Evolutionary conservation across 768 basidiomycete species (phyloP).

Genomic region (Trametes villosa): DNA sequence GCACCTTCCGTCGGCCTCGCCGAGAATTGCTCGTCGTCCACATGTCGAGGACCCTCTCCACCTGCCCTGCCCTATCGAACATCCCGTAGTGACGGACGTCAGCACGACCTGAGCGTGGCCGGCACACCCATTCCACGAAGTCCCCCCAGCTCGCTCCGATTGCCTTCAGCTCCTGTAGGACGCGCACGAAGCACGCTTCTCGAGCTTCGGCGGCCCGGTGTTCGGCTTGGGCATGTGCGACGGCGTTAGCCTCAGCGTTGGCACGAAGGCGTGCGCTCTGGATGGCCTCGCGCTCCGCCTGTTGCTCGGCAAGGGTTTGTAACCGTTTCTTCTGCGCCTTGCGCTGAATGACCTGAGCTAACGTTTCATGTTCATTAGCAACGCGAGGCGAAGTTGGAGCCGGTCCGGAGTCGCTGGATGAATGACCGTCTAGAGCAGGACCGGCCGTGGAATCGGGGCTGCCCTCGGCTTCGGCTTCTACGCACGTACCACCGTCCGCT

Average conservation of each 20-base stretch:
- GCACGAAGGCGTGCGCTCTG: not conserved
- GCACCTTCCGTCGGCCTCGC: not conserved
- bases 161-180: not conserved
- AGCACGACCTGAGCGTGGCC: not conserved
- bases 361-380: not conserved
- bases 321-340: not conserved
- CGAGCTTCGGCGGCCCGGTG: not conserved
- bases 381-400: not conserved
- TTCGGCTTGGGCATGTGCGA: not conserved
- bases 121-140: not conserved
- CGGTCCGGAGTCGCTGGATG: not conserved
- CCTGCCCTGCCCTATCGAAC: not conserved
- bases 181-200: not conserved
- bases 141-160: not conserved
- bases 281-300: not conserved
- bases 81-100: not conserved
- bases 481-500: too few relatives aligned
- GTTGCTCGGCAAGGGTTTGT: not conserved
- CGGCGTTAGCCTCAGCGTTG: not conserved
- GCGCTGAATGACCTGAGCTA: not conserved
- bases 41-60: not conserved
- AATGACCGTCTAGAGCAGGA: not conserved
- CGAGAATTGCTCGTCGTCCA: not conserved
- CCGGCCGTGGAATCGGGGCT: too few relatives aligned
- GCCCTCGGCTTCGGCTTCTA: too few relatives aligned